Conservation (phyloP, 2,329 filamentous ascomycete species). For the Ambrosiella cleistominuta region DNA sequence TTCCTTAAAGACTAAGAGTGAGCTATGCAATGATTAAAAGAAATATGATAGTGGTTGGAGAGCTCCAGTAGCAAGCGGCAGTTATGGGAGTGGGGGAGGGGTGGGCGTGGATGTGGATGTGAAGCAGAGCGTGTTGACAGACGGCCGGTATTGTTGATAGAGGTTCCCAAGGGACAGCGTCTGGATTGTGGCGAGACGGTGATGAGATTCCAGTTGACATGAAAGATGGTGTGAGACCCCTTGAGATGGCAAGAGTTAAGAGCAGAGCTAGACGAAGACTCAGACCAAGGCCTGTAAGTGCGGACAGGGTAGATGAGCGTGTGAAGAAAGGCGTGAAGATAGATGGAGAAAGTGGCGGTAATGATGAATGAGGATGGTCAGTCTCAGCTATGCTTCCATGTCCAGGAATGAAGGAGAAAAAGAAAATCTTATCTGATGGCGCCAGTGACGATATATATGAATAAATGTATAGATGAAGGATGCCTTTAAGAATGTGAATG, state of each 20-base stretch:
- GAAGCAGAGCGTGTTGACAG: background rate
- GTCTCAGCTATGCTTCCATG: background rate
- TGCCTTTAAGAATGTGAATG: background rate
- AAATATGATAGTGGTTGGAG: background rate
- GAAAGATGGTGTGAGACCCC: background rate
- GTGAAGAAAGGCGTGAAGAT: background rate
- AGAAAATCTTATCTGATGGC: constrained; percentile 1
- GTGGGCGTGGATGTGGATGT: background rate
- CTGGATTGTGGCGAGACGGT: constrained; percentile 12
- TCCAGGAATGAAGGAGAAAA: constrained; percentile 13
- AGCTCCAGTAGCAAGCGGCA: background rate
- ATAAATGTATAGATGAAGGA: background rate
- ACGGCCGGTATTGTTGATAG: background rate
- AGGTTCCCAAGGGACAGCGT: background rate
- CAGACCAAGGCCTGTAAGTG: too few species aligned
- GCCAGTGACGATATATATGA: constrained; percentile 12
- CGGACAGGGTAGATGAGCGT: background rate
- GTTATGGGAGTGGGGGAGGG: background rate
- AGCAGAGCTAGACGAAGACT: background rate
- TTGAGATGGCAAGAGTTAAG: background rate
- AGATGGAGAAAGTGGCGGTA: background rate
- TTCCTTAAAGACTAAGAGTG: constrained; percentile 13
- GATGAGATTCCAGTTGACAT: constrained; percentile 10
- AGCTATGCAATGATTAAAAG: constrained; percentile 6
- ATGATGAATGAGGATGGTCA: background rate